Evolutionary conservation across 495 filamentous ascomycete species (phyloP), one percentile per base, ranked within the genome.

Genomic region (Letharia lupina): DNA sequence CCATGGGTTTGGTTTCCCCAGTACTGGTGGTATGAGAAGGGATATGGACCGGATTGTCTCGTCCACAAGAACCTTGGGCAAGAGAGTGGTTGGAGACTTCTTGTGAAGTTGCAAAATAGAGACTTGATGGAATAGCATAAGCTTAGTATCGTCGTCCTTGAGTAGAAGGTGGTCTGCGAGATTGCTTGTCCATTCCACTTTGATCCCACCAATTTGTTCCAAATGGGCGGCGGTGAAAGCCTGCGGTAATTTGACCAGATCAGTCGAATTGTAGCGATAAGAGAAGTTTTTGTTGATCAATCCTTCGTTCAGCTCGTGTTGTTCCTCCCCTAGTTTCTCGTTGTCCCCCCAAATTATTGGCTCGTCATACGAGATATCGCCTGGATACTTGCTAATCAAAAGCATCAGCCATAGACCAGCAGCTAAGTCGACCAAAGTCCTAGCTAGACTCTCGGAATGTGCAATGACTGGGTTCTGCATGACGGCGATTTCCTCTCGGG

Each of bases 31-130:
- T 28, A 83, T 69, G 16, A 83, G 74, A 10, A 84, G 76, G 1
- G 80, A 65, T 10, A 83, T 65, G 0, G 81, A 81, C 39, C 63
- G 66, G 1, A 84, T 67, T 3, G 80, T 83, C 68, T 83, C 81
- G 16, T 78, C 69, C 10, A 77, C 41, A 4, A 83, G 71, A 16
- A 62, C 71, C 1, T 67, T 35, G 1, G 77, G 77, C 16, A 80
- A 71, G 8, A 60, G 31, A 40, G 15, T 58, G 37, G 44, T 40
- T 12, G 37, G 13, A 35, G 42, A 47, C 15, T 10, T 8, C n/a
- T 41, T 44, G 54, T 63, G 65, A 7, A 67, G 60, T 16, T 63
- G 44, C 18, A 68, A 54, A n/a, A 68, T 63, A 20, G 65, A 65
- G 73, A 72, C 74, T 67, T 81, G 77, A 65, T 81, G 77, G 62